Base-by-base conservation (phyloP, 352 stramenopile species). In the Nothophytophthora sp. region DNA sequence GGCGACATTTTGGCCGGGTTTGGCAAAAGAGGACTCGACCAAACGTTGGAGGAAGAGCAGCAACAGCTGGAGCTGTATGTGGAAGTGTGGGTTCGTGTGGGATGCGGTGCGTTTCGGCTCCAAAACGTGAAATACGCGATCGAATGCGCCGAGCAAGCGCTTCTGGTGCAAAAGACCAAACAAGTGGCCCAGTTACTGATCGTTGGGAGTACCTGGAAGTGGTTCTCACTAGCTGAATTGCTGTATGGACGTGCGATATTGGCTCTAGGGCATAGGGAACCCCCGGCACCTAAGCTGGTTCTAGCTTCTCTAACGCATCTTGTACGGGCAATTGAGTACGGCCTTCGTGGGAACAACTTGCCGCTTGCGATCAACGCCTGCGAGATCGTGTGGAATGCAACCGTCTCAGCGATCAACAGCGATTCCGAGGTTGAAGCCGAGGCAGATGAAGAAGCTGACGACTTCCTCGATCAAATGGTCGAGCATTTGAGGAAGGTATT, bases 351-450 rank as follows among this genome's bases (percentile, higher is more conserved):
- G 3, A 63, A 60, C 18, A 30, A 30, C 0, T 24, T 47, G 0
- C 18, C 44, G 2, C 22, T 95, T 0, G 49, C 83, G 13, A 34
- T 66, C 27, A 81, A 81, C 49, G 73, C 79, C 0, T 75, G 73
- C 8, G 67, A 89, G 64, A 54, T 87, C 2, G 60, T 92, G 1
- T 97, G 88, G 90, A 97, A 97, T 38, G 70, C 73, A 3, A 64
- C 66, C 2, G 55, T 91, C 12, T 69, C 52, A 3, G 63, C 30
- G 13, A 66, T 81, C 22, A 67, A 49, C 27, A 46, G 16, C 8
- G 52, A 47, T 30, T 15, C 43, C 7, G 60, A 52, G 18, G 25
- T n/a, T n/a, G 55, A 67, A 7, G 27, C 55, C 27, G 51, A 63
- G 1, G 42, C 49, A 24, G 16, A 43, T 12, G 43, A 57, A 49